Base-by-base conservation (phyloP, 2,329 filamentous ascomycete genomes). In the Onygena corvina region DNA sequence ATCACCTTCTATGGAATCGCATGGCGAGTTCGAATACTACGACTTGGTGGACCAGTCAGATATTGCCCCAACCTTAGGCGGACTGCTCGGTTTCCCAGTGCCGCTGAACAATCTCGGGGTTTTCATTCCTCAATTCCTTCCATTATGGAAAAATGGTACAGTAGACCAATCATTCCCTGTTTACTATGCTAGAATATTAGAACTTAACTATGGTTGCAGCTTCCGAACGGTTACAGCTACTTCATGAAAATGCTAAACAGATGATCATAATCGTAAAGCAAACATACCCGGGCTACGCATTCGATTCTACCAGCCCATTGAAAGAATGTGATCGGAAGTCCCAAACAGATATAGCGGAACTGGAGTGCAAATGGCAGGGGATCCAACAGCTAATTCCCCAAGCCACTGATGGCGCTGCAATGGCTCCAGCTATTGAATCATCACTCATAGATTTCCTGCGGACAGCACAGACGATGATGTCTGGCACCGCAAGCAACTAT, bases 401-500 rank as follows among this genome's bases (percentile, higher is more conserved):
- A 16, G 50, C 56, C 20, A 35, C 42, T 34, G 45, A 48, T 8
- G 23, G 51, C 8, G 21, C 40, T 4, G 23, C 49, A 3, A 48
- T 54, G 5, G 45, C 53, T 9, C 42, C 46, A 34, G 58, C 60
- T 27, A 52, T 59, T 8, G 62, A 63, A 40, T 50, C 55, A 20
- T 57, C 59, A 46, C 46, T 63, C 44, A 34, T 62, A 7, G 52
- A 73, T 64, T 93, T 92, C 73, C 76, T 87, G 46, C 76, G 72
- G 47, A 70, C 73, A 50, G 84, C 87, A 1, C 92, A 96, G 63
- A 73, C 77, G 18, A 68, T 87, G 12, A 85, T 98, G 76, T 93
- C 86, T 58, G 83, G 80, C 59, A 87, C 92, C 62, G 89, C 92
- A 3, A 95, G 88, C 64, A 93, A 94, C 62, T 98, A 98, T 63